Evolutionary conservation across 192 early-diverging fungal genomes (phyloP).

Genomic region (Linnemannia schmuckeri): DNA sequence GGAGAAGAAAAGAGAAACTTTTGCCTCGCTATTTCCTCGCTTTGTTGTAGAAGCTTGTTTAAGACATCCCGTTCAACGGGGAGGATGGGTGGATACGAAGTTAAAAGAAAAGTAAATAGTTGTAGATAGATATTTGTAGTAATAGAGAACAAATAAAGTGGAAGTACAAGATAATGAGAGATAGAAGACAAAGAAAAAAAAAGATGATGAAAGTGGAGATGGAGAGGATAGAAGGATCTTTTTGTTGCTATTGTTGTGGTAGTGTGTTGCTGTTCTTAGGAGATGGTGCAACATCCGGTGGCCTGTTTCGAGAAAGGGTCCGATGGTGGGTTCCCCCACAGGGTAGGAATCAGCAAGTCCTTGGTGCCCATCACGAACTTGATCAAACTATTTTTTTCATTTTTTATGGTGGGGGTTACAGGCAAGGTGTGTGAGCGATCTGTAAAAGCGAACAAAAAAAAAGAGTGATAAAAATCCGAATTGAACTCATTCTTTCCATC

Average conservation of each 20-base stretch:
- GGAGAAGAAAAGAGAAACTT: background rate
- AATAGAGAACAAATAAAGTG: background rate
- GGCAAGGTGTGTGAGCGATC: background rate
- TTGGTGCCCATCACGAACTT: constrained; percentile 69
- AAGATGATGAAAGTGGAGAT: background rate
- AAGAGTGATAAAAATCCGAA: background rate
- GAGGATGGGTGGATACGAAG: background rate
- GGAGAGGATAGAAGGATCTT: background rate
- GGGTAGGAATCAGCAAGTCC: constrained; percentile 70
- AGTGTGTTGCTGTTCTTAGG: constrained; percentile 11
- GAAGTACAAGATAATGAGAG: too few relatives aligned
- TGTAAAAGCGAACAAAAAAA: background rate
- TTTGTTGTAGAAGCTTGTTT: too few relatives aligned
- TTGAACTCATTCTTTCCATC: background rate
- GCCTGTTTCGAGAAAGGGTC: constrained; percentile 74
- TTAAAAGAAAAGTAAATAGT: background rate
- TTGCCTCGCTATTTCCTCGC: too few relatives aligned
- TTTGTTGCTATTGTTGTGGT: constrained; percentile 1
- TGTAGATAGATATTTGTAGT: background rate
- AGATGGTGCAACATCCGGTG: constrained; percentile 50
- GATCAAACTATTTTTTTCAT: constrained; percentile 53
- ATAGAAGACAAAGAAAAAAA: background rate
- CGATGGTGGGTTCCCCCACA: constrained; percentile 71
- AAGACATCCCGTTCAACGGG: background rate
- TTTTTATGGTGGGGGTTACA: background rate